A percentile compares a stretch with the other conserved stretches of the same genome.
These are phyloP conservation scores for Fusarium sp. DNA, from an alignment of 2,329 filamentous ascomycete genomes.

Conservation along the genomic window DNA sequence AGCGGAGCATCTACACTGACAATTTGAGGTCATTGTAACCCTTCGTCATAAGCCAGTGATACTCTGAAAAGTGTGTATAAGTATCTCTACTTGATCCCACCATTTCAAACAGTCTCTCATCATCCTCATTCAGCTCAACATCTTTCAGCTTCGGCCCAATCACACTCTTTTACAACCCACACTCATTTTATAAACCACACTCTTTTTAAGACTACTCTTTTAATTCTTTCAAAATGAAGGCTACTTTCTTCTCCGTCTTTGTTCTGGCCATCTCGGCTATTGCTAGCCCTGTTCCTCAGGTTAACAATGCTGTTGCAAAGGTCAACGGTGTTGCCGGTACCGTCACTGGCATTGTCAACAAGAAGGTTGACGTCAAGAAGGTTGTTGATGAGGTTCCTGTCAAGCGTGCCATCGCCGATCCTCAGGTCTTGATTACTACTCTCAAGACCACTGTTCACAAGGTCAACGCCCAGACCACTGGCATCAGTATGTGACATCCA, in stretches of 20 bases:
- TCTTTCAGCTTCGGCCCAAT: neutral
- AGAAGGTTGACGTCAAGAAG: conserved; percentile 6
- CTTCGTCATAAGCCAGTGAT: neutral
- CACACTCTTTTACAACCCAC: conserved; percentile 5
- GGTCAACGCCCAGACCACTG: conserved; percentile 21
- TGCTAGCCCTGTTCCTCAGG: conserved; percentile 33
- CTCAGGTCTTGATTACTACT: conserved; percentile 12
- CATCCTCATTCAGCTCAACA: conserved; percentile 18
- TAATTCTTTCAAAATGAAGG: conserved; percentile 41
- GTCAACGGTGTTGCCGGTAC: conserved; percentile 3
- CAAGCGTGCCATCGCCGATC: conserved; percentile 1
- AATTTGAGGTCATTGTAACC: neutral
- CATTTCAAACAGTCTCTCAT: neutral
- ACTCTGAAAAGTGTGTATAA: conserved; percentile 19
- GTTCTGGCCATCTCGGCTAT: conserved; percentile 38
- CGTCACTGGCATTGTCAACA: conserved; percentile 1
- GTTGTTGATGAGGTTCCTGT: neutral
- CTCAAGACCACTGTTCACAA: conserved; percentile 3
- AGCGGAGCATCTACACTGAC: neutral
- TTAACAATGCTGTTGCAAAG: conserved; percentile 12
- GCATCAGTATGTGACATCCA: conserved; percentile 4
- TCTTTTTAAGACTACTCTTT: neutral
- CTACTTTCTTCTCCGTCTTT: conserved; percentile 41
- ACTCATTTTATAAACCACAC: neutral
- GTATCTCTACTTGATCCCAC: neutral